Evolutionary conservation across 345 rosid genomes (phyloP), one percentile per base, ranked within the genome.

Genomic region (Citrus trifoliata): DNA sequence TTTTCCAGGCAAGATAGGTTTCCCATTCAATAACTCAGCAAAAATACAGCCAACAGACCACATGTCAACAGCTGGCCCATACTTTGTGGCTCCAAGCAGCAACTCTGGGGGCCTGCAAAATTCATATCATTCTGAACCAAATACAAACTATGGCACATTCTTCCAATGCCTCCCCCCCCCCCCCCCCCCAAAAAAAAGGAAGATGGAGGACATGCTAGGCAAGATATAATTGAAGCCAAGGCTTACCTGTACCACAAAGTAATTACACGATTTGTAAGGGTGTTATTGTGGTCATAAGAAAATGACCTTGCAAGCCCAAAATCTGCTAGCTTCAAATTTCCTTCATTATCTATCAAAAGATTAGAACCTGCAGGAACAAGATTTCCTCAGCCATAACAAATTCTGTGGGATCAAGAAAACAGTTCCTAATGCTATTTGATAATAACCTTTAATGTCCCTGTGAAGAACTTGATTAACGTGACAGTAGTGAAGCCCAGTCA

Each of bases 1-100:
- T 86, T 93, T 91, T 78, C 98, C 97, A 5, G 99, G 98, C 63
- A 96, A 88, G 70, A 94, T 94, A 25, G 98, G 98, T 76, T 96
- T 94, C 66, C 98, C 98, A 62, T 91, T 90, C 77, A 96, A 80
- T 75, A 96, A 91, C 84, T 95, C 99, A 9, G 99, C 99, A 89
- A 96, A 91, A 66, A 96, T 92, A 73, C 99, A 96, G 76, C 98
- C 98, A 70, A 94, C 99, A 13, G 99, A 94, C 98, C 98, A 94
- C 94, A 94, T 94, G 79, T 94, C 98, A 83, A 94, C 97, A 70
- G 98, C 97, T 66, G 98, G 98, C 61, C 97, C 97, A 70, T 96
- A 96, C 82, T 90, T 93, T 25, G 98, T 96, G 77, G 98, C 90
- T 79, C 99, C 99, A 81, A 94, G 98, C 65, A 96, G 91, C 86